Conservation (phyloP, 75 land plant genomes). For the Picea sitchensis region DNA sequence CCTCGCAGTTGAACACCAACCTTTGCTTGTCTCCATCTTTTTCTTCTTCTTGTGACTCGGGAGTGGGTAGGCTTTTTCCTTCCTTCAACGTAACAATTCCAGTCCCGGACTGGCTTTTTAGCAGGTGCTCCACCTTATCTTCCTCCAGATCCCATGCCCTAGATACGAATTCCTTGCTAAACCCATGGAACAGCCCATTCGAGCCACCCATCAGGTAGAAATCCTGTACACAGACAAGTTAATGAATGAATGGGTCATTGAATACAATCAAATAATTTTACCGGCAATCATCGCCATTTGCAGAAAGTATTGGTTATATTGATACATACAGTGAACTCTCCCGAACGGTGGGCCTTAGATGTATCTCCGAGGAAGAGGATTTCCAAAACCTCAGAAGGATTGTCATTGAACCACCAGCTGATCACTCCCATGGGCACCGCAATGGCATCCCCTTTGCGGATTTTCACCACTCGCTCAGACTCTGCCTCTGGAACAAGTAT, state of each 20-base stretch:
- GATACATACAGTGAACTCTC: conserved; percentile 49
- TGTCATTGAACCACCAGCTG: conserved; percentile 73
- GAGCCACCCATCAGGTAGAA: conserved; percentile 46
- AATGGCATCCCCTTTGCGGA: conserved; percentile 65
- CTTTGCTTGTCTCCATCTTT: conserved; percentile 9
- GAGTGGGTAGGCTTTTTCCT: conserved; percentile 33
- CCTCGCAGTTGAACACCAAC: conserved; percentile 62
- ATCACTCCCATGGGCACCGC: conserved; percentile 71
- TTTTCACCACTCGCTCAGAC: conserved; percentile 50
- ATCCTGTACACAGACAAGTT: conserved; percentile 9
- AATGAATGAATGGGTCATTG: not conserved
- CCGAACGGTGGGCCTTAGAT: conserved; percentile 49
- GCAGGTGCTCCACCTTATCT: conserved; percentile 29
- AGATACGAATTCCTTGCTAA: conserved; percentile 56
- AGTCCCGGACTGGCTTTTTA: conserved; percentile 29
- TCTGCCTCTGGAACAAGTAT: conserved; percentile 48
- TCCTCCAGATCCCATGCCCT: conserved; percentile 66
- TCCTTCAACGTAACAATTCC: conserved; percentile 40
- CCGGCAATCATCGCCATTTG: too few relatives aligned
- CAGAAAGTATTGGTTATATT: too few relatives aligned
- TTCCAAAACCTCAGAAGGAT: conserved; percentile 32
- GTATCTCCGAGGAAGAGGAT: conserved; percentile 72
- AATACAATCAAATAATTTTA: not conserved
- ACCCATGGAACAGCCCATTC: conserved; percentile 65
- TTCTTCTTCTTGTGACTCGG: conserved; percentile 12